Base-by-base conservation (phyloP, 768 basidiomycete species). In the Fibroporia radiculosa region DNA sequence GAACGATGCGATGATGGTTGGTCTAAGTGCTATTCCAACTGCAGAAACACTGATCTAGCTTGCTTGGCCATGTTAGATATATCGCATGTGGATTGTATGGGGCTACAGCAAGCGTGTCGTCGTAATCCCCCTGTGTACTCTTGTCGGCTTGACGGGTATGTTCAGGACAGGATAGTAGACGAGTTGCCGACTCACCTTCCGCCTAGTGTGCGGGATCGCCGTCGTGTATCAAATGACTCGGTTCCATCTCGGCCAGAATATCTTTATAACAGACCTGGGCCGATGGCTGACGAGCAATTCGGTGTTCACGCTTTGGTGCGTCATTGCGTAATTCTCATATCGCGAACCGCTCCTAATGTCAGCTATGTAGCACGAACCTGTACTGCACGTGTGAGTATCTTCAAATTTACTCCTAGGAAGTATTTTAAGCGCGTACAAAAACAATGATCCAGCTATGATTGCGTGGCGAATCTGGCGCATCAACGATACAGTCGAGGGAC, bases 11-110 rank as follows among this genome's bases (percentile, higher is more conserved):
- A 32, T 42, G 41, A 19, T 42, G 12, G 41, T 42, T 16, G 6
- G 41, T 28, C 6, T 32, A 13, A n/a, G 14, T 19, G 18, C 8
- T 40, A 31, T 32, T 32, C 32, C 20, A 19, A 35, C 34, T 19
- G 8, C 7, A n/a, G 14, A 18, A 8, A 31, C n/a, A 31, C 8
- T 31, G n/a, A 8, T 40, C 23, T n/a, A n/a, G 7, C 7, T 7
- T 26, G 29, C n/a, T 12, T 27, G 12, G 4, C 18, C 7, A 40
- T 10, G 18, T 31, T 22, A 32, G 41, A 42, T 42, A 13, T 40
- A 40, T 27, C 39, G 39, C 4, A 23, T 40, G 11, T 40, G 39
- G 39, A 10, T 40, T 6, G 41, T 42, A 5, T 42, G 41, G 41
- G 29, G n/a, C 11, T 24, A 42, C 23, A 31, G 32, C 41, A 32